Percentiles rank a stretch among this genome's conserved stretches.
Conservation (phyloP, 768 basidiomycete species). For the Leccinum variicolor region DNA sequence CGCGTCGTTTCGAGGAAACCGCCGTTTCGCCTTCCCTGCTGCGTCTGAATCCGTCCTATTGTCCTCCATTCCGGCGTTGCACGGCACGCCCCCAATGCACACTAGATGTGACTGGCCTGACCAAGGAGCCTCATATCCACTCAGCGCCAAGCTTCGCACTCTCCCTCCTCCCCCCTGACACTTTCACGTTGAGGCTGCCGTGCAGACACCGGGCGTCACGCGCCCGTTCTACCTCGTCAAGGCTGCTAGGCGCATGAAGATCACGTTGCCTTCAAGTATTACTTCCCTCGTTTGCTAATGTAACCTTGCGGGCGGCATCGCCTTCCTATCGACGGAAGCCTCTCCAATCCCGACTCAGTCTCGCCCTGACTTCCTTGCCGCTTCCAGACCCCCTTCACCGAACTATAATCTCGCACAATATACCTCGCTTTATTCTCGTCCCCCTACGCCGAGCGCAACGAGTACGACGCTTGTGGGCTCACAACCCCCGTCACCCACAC, state of each 20-base stretch:
- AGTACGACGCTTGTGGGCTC: constrained; percentile 22
- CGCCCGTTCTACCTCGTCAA: too few species aligned
- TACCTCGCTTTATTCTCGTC: constrained; percentile 67
- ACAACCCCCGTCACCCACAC: constrained; percentile 31
- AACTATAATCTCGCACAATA: constrained; percentile 77
- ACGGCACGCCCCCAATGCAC: too few species aligned
- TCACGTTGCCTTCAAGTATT: constrained; percentile 57
- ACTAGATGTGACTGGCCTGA: too few species aligned
- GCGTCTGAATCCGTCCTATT: too few species aligned
- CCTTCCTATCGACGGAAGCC: constrained; percentile 65
- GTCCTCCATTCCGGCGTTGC: too few species aligned
- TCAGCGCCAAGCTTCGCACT: too few species aligned
- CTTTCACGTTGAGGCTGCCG: too few species aligned
- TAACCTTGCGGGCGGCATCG: constrained; percentile 63
- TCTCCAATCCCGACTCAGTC: constrained; percentile 26
- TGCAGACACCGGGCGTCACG: too few species aligned
- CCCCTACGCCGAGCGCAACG: constrained; percentile 40
- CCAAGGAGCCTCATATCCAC: too few species aligned
- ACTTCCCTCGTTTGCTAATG: constrained; percentile 75
- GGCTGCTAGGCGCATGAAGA: constrained; percentile 43
- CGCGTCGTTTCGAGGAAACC: too few species aligned
- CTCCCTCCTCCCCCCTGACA: too few species aligned
- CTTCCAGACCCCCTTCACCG: constrained; percentile 74
- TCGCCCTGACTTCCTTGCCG: constrained; percentile 30
- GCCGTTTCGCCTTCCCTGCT: too few species aligned